Percentiles rank a stretch among this genome's conserved stretches.
Evolutionary conservation across 768 basidiomycete species (phyloP).

Genomic region (Peribolospora baueri): DNA sequence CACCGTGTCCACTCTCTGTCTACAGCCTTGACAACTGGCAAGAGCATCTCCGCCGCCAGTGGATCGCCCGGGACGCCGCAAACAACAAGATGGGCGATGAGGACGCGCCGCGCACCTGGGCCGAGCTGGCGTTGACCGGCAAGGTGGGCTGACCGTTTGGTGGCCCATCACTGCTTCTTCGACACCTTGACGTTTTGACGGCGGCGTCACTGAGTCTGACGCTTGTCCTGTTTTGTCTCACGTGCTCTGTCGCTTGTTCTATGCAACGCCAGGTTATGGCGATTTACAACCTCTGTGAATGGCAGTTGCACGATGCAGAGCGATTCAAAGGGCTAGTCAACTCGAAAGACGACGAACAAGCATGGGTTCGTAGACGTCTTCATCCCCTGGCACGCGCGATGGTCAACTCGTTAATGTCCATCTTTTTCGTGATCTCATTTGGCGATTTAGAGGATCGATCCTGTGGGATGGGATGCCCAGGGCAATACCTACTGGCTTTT

Average conservation of each 20-base stretch:
- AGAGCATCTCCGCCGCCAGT: constrained; percentile 4
- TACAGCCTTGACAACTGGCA: constrained; percentile 3
- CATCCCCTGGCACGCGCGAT: too few relatives aligned
- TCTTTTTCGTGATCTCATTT: not conserved
- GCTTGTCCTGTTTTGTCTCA: too few relatives aligned
- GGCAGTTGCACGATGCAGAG: constrained; percentile 18
- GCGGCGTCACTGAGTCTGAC: too few relatives aligned
- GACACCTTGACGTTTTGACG: too few relatives aligned
- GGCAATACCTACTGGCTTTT: constrained; percentile 21
- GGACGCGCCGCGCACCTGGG: constrained; percentile 5
- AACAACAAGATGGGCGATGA: constrained; percentile 4
- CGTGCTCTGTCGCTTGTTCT: too few relatives aligned
- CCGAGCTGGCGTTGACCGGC: constrained; percentile 3
- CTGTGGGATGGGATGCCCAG: constrained; percentile 19
- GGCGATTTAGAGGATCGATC: constrained; percentile 16
- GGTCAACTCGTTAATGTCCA: not conserved
- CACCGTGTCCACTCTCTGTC: not conserved
- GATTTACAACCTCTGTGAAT: constrained; percentile 20
- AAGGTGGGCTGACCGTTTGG: not conserved
- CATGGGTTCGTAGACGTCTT: constrained; percentile 12
- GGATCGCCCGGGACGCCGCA: constrained; percentile 3
- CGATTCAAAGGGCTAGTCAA: constrained; percentile 18
- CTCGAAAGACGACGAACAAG: constrained; percentile 15
- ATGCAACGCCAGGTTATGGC: constrained; percentile 13
- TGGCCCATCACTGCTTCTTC: too few relatives aligned